phyloP scores from a whole-genome alignment of 306 rosid genomes.

The Medicago arabica region DNA sequence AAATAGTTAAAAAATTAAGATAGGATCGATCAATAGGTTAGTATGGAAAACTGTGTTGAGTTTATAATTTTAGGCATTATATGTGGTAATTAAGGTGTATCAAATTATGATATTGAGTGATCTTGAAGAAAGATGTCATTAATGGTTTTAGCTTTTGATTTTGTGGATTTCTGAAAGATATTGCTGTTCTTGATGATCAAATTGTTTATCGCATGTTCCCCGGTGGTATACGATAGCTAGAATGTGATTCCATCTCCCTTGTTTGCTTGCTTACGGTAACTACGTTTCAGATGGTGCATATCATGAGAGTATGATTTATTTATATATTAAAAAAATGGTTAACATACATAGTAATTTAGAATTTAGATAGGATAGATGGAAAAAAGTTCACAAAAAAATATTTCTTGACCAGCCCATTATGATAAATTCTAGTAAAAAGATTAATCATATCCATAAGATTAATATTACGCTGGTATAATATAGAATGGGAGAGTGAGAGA shows the following conservation, averaged over 20 bases:
- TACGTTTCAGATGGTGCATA: neutral
- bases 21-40: no score
- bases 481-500: no score
- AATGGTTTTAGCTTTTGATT: slow-evolving; percentile 43
- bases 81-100: slow-evolving; percentile 38
- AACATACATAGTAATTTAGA: no score
- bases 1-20: no score
- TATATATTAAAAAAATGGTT: neutral
- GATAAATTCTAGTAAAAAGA: no score
- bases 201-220: neutral
- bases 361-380: neutral
- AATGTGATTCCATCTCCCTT: neutral
- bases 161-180: slow-evolving; percentile 39
- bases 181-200: neutral
- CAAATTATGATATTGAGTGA: slow-evolving; percentile 23
- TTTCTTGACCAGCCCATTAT: no score
- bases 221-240: neutral
- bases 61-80: slow-evolving; percentile 39
- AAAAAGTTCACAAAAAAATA: neutral
- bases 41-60: neutral
- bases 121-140: slow-evolving; percentile 43
- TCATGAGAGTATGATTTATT: neutral
- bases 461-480: no score
- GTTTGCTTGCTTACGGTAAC: neutral
- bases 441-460: neutral